Percentiles rank a stretch among this genome's conserved stretches.
phyloP scores from a whole-genome alignment of 768 basidiomycete species.

The Kwoniella sp. region DNA sequence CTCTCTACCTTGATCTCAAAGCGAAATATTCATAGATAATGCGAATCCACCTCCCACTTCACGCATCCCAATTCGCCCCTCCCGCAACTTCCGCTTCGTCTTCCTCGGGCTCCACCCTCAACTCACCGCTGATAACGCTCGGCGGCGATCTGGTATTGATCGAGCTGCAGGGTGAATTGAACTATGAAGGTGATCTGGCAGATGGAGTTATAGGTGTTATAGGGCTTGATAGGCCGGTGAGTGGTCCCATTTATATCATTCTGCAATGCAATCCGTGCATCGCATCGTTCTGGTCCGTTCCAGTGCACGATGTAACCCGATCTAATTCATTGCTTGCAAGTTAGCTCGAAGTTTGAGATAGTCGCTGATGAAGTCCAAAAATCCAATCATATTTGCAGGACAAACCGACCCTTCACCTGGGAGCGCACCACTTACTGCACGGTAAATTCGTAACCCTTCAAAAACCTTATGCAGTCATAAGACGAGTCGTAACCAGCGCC shows the following conservation, averaged over 20 bases:
- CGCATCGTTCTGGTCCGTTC: too few species aligned
- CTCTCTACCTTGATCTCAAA: too few species aligned
- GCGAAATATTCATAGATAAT: too few species aligned
- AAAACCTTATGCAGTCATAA: slow-evolving; percentile 79
- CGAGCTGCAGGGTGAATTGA: slow-evolving; percentile 82
- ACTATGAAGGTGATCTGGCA: slow-evolving; percentile 67
- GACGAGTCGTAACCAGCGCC: slow-evolving; percentile 23
- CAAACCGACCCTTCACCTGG: slow-evolving; percentile 76
- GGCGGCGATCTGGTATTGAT: slow-evolving; percentile 80
- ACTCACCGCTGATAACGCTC: slow-evolving; percentile 66
- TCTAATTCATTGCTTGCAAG: too few species aligned
- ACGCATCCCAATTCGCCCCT: slow-evolving; percentile 32
- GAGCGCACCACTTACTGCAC: slow-evolving; percentile 80
- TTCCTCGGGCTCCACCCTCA: background rate
- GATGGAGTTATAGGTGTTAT: slow-evolving; percentile 79
- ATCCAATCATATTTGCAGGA: too few species aligned
- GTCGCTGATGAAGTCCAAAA: too few species aligned
- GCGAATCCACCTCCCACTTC: slow-evolving; percentile 49
- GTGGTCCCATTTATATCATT: background rate
- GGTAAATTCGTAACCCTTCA: slow-evolving; percentile 74
- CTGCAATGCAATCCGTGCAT: background rate
- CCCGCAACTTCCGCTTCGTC: slow-evolving; percentile 14
- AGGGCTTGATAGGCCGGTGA: slow-evolving; percentile 61
- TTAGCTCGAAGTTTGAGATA: too few species aligned
- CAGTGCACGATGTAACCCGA: too few species aligned